These are phyloP conservation scores for Tilletia walkeri DNA, from an alignment of 1,284 basidiomycete genomes.

Conservation along the genomic window DNA sequence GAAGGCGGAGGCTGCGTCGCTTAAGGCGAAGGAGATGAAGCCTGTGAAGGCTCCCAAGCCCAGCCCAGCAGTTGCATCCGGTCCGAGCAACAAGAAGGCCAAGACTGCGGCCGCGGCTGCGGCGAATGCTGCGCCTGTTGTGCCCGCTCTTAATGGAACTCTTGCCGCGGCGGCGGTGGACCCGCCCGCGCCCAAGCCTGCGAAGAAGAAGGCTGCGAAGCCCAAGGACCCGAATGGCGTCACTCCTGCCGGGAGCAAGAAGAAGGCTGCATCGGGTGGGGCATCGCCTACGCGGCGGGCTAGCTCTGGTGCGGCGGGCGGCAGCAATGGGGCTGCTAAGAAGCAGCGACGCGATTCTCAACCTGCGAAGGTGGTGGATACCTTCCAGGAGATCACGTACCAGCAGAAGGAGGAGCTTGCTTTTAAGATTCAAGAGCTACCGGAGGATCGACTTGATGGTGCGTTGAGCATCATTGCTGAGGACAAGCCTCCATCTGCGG, in stretches of 20 bases:
- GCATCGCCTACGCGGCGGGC: conserved; percentile 4
- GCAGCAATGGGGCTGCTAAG: conserved; percentile 14
- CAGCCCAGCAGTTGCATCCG: conserved; percentile 28
- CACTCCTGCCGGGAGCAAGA: not conserved
- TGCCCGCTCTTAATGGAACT: not conserved
- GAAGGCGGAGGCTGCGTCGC: conserved; percentile 39
- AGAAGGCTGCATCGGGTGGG: not conserved
- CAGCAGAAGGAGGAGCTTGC: conserved; percentile 56
- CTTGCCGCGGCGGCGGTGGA: conserved; percentile 4
- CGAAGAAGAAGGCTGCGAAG: conserved; percentile 43
- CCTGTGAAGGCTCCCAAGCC: conserved; percentile 29
- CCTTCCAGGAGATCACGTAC: conserved; percentile 51
- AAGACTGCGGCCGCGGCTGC: conserved; percentile 30
- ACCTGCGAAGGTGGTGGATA: conserved; percentile 42
- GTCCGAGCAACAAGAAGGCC: conserved; percentile 32
- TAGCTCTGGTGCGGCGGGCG: not conserved
- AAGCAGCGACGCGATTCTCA: conserved; percentile 23
- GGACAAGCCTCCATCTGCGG: conserved; percentile 50
- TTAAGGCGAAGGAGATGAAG: conserved; percentile 28
- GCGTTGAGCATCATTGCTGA: conserved; percentile 55
- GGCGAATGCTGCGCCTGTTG: not conserved
- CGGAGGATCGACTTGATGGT: conserved; percentile 53
- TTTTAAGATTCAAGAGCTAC: conserved; percentile 53
- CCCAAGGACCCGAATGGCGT: conserved; percentile 21
- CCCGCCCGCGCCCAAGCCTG: conserved; percentile 10